Conservation (phyloP, 768 basidiomycete genomes). For the Tricholoma matsutake region DNA sequence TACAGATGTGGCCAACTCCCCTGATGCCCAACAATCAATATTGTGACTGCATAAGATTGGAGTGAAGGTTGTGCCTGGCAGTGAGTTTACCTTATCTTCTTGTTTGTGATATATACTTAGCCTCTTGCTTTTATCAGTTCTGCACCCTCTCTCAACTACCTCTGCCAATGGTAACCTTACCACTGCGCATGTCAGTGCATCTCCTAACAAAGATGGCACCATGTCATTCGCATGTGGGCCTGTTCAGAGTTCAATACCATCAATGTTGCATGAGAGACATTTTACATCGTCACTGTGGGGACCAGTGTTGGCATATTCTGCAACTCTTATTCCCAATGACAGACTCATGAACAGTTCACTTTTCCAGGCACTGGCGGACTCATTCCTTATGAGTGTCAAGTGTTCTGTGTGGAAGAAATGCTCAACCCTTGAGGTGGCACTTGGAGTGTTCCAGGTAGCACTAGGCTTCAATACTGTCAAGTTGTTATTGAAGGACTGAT, state of each 20-base stretch:
- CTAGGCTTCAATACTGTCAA: neutral
- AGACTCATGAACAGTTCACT: neutral
- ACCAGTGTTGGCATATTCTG: neutral
- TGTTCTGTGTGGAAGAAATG: neutral
- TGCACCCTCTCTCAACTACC: neutral
- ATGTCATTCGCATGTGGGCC: neutral
- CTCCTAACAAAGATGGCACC: neutral
- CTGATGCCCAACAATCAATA: neutral
- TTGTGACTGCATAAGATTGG: neutral
- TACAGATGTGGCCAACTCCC: neutral
- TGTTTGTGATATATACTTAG: neutral
- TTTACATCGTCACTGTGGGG: neutral
- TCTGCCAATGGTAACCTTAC: neutral
- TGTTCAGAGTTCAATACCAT: neutral
- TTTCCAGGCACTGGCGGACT: neutral
- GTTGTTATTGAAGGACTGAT: neutral
- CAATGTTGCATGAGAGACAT: neutral
- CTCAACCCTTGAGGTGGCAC: neutral
- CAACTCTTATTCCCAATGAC: neutral
- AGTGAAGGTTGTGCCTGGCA: neutral
- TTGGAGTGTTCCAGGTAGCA: neutral
- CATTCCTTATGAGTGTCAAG: neutral
- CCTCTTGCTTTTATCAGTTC: neutral
- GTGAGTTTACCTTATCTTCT: neutral
- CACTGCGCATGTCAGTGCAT: neutral